Conservation (phyloP, 176 grass and related monocot species). For the Aegilops tauschii region DNA sequence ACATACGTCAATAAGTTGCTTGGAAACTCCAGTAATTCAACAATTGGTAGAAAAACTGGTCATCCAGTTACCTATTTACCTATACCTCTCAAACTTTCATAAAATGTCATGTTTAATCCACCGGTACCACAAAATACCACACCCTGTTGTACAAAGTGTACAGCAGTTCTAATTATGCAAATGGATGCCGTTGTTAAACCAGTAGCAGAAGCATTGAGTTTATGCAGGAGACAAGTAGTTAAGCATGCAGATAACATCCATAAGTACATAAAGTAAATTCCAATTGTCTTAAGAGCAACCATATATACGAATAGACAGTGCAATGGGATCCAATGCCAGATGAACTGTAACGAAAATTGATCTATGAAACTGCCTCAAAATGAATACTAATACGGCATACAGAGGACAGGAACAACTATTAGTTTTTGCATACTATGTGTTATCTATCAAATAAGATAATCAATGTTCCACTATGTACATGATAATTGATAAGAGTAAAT, state of each 20-base stretch:
- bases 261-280: background rate
- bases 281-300: background rate
- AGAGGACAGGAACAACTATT: background rate
- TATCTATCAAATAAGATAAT: constrained; percentile 1
- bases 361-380: background rate
- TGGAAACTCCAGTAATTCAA: background rate
- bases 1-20: background rate
- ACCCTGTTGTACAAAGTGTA: background rate
- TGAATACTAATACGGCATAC: background rate
- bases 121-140: background rate
- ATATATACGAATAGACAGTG: background rate
- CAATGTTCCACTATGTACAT: background rate
- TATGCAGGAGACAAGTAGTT: background rate
- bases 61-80: background rate
- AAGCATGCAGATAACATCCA: background rate
- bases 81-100: background rate
- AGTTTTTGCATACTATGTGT: background rate
- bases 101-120: background rate
- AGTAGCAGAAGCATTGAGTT: background rate
- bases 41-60: background rate
- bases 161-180: background rate
- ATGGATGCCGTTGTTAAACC: background rate
- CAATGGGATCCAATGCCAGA: background rate
- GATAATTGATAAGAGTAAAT: too few relatives aligned
- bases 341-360: background rate